phyloP scores from a whole-genome alignment of 768 basidiomycete species.

The Tricholoma matsutake region DNA sequence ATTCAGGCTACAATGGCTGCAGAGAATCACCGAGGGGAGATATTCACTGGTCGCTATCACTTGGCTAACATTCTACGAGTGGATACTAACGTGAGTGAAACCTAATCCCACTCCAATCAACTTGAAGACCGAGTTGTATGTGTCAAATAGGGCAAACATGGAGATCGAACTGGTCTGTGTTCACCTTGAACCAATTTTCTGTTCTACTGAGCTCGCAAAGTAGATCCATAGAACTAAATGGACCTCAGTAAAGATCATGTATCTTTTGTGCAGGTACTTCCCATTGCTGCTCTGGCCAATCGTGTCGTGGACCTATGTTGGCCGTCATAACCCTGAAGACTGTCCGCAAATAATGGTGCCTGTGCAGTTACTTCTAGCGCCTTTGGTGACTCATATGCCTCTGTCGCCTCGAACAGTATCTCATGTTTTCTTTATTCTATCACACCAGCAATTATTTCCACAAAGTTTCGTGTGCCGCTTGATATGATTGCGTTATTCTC shows the following conservation, averaged over 20 bases:
- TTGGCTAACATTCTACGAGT: slow-evolving; percentile 34
- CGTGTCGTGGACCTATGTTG: slow-evolving; percentile 35
- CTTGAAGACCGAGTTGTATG: background rate
- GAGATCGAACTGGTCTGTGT: slow-evolving; percentile 34
- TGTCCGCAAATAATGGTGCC: slow-evolving; percentile 30
- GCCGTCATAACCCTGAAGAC: slow-evolving; percentile 27
- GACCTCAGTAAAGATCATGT: slow-evolving; percentile 38
- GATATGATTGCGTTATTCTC: background rate
- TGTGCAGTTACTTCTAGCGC: slow-evolving; percentile 30
- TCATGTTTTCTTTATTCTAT: background rate
- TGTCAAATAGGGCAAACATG: slow-evolving; percentile 21
- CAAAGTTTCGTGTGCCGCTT: slow-evolving; percentile 28
- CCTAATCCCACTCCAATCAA: background rate
- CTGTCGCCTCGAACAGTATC: background rate
- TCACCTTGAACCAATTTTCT: background rate
- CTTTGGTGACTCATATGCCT: slow-evolving; percentile 26
- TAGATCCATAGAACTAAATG: slow-evolving; percentile 35
- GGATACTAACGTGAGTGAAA: slow-evolving; percentile 32
- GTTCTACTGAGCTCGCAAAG: background rate
- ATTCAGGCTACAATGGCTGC: background rate
- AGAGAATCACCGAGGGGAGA: slow-evolving; percentile 22
- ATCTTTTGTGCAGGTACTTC: slow-evolving; percentile 43
- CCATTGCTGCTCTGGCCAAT: slow-evolving; percentile 34
- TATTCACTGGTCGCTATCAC: slow-evolving; percentile 33
- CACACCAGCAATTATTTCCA: slow-evolving; percentile 36